Conservation (phyloP, 2,329 filamentous ascomycete genomes). For the Nectriaceae sp. region DNA sequence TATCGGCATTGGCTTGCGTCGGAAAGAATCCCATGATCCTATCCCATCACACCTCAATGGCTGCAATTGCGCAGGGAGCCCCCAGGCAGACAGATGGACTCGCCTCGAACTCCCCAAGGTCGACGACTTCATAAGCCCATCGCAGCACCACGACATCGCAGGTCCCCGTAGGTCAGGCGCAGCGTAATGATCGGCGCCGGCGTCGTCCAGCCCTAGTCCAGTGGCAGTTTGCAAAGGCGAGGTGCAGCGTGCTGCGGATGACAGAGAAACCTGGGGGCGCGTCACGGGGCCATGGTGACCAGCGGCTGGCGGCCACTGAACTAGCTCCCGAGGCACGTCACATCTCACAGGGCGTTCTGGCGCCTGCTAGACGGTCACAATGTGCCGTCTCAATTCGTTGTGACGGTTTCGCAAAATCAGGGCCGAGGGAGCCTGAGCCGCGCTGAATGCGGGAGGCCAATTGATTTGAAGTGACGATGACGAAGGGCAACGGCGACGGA, state of each 20-base stretch:
- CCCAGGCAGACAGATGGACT: neutral
- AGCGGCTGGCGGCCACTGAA: slow-evolving; percentile 16
- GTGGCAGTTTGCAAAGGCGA: slow-evolving; percentile 28
- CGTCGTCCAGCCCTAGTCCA: slow-evolving; percentile 19
- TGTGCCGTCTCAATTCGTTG: slow-evolving; percentile 11
- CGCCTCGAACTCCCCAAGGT: neutral
- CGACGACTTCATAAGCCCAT: no score
- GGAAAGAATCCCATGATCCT: no score
- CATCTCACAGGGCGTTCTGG: neutral
- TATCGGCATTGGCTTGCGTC: no score
- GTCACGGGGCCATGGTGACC: slow-evolving; percentile 25
- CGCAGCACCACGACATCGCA: neutral
- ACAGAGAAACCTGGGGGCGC: slow-evolving; percentile 26
- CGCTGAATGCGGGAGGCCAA: slow-evolving; percentile 6
- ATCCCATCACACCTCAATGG: no score
- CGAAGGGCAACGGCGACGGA: slow-evolving; percentile 4
- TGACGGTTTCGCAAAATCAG: slow-evolving; percentile 2
- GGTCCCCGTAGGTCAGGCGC: slow-evolving; percentile 20
- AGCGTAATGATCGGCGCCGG: slow-evolving; percentile 22
- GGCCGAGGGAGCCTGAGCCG: neutral
- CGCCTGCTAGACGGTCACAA: neutral
- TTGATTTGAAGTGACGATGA: no score
- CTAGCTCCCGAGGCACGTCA: slow-evolving; percentile 9
- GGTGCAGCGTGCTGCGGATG: slow-evolving; percentile 28
- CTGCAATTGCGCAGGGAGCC: neutral